Conservation (phyloP, 2,329 filamentous ascomycete genomes). For the Lojkania enalia region DNA sequence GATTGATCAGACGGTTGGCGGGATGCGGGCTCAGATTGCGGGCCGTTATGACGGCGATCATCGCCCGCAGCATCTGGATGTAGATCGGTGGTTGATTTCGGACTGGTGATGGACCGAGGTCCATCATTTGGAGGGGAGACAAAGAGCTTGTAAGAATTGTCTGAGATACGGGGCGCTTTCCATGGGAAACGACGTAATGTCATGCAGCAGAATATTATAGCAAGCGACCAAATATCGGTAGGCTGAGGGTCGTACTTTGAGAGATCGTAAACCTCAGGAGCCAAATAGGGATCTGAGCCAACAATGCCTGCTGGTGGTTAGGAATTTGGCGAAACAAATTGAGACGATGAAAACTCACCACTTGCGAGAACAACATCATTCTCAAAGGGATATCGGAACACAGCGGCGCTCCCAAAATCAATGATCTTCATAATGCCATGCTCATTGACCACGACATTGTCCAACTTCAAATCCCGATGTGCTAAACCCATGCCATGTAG, state of each 20-base stretch:
- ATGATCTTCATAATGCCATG: constrained; percentile 99
- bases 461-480: constrained; percentile 92
- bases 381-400: constrained; percentile 97
- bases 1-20: constrained; percentile 37
- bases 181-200: constrained; percentile 91
- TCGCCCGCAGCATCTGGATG: constrained; percentile 45
- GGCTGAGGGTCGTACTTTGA: constrained; percentile 92
- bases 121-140: constrained; percentile 72
- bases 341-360: constrained; percentile 59
- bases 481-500: constrained; percentile 93
- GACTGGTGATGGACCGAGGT: constrained; percentile 35
- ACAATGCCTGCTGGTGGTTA: constrained; percentile 63
- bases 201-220: constrained; percentile 99
- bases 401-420: constrained; percentile 95
- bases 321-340: constrained; percentile 7
- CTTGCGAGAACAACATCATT: constrained; percentile 79
- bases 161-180: constrained; percentile 89
- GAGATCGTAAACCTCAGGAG: constrained; percentile 93
- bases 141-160: constrained; percentile 95
- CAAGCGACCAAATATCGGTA: constrained; percentile 96
- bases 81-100: constrained; percentile 38
- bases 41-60: constrained; percentile 28
- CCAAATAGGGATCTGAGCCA: constrained; percentile 92
- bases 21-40: constrained; percentile 47
- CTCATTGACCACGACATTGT: constrained; percentile 97